Evolutionary conservation across 2,329 filamentous ascomycete genomes (phyloP), one percentile per base, ranked within the genome.

Genomic region (Erysiphe pulchra): DNA sequence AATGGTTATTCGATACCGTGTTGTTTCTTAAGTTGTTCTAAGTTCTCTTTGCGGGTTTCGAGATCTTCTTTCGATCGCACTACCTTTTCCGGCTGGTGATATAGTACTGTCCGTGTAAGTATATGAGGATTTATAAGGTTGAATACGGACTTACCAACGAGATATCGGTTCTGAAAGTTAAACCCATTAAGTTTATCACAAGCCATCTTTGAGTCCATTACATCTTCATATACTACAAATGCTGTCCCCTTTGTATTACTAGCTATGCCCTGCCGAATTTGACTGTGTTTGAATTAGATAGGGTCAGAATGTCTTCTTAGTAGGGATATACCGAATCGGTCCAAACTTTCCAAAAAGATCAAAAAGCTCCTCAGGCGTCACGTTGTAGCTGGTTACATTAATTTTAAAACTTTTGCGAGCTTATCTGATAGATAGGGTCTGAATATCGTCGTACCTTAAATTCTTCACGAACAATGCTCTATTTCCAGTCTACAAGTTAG

Each of bases 381-480:
- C 86, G 80, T 92, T 93, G 75, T 94, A 95, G 80, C 86, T 92
- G 55, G 47, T 38, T 20, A 40, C 57, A 45, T 51, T 43, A 55
- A 49, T 49, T 37, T 16, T 13, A 28, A 37, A 18, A 41, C 18
- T 50, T 38, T 51, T 49, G 47, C 42, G 46, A 48, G 32, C 14
- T 34, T 34, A 34, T 34, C 32, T 34, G 11, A 12, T 12, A 34
- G 14, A 34, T 9, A 34, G 9, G 14, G 14, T 12, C 32, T 34
- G 10, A n/a, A n/a, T n/a, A 9, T 34, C 32, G 11, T 34, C 32
- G 32, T 65, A 92, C 84, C 82, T 92, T 70, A 95, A 75, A 75
- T 98, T 95, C 83, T 95, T 95, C 60, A 95, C 87, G 75, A 95
- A 95, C 70, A 98, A 82, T 79, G 90, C 87, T 78, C 87, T 93